Percentiles rank a stretch among this genome's conserved stretches.
These are phyloP conservation scores for Hygrophila difformis DNA, from an alignment of 257 asterid genomes.

Conservation along the genomic window DNA sequence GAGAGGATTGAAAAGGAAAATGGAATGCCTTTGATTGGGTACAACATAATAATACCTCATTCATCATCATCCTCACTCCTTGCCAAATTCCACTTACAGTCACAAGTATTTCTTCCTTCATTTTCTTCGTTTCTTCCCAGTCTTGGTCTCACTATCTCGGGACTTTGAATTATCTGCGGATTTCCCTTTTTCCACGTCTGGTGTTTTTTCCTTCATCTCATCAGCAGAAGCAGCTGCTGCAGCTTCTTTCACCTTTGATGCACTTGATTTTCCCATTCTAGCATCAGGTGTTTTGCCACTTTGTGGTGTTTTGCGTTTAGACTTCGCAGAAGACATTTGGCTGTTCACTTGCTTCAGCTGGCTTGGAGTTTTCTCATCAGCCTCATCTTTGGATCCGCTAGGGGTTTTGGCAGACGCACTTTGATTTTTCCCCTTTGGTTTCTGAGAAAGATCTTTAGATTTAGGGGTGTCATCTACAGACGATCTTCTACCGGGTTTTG, in stretches of 20 bases:
- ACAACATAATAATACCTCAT: no score
- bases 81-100: no score
- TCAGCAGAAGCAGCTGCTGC: neutral
- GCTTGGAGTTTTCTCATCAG: slow-evolving; percentile 30
- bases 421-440: slow-evolving; percentile 25
- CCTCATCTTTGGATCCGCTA: slow-evolving; percentile 42
- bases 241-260: slow-evolving; percentile 49
- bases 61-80: no score
- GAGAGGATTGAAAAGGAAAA: no score
- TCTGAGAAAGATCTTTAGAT: slow-evolving; percentile 23
- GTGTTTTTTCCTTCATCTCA: slow-evolving; percentile 30
- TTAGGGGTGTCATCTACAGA: slow-evolving; percentile 27
- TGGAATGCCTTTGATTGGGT: no score
- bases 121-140: slow-evolving; percentile 54
- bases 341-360: slow-evolving; percentile 43
- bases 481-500: slow-evolving; percentile 34
- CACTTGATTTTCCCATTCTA: slow-evolving; percentile 32
- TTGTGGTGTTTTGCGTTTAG: slow-evolving; percentile 41
- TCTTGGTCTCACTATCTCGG: slow-evolving; percentile 40
- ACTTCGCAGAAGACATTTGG: slow-evolving; percentile 29
- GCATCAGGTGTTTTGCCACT: slow-evolving; percentile 28
- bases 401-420: slow-evolving; percentile 39
- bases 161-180: slow-evolving; percentile 30
- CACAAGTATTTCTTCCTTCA: slow-evolving; percentile 6
- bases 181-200: slow-evolving; percentile 36